phyloP scores from a whole-genome alignment of 306 rosid species.

The Castanopsis chinensis region DNA sequence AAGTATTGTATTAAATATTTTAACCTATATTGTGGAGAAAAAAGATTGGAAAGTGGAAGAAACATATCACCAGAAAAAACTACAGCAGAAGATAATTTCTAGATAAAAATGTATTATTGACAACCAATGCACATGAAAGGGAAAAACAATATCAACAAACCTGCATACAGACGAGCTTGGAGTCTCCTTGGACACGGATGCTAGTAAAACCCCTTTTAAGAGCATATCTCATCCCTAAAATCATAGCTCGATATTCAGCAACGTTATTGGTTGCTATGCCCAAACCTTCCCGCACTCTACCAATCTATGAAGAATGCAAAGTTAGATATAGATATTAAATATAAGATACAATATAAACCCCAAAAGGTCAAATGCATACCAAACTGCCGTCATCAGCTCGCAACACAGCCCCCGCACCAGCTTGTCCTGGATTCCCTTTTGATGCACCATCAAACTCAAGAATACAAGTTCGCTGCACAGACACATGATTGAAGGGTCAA shows the following conservation, averaged over 20 bases:
- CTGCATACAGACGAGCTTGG: constrained; percentile 98
- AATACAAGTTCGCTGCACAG: constrained; percentile 36
- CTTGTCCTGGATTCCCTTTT: constrained; percentile 62
- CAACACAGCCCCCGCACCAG: constrained; percentile 64
- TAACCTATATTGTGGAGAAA: neutral
- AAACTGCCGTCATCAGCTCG: constrained; percentile 59
- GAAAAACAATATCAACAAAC: constrained; percentile 32
- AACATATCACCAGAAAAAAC: neutral
- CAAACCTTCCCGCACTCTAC: constrained; percentile 81
- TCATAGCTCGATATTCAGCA: constrained; percentile 93
- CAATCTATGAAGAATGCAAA: constrained; percentile 50
- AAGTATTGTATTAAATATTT: no score
- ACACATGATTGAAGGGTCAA: constrained; percentile 15
- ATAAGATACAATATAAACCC: constrained; percentile 9
- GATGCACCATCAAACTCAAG: constrained; percentile 63
- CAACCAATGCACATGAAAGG: neutral
- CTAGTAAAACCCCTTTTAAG: constrained; percentile 69
- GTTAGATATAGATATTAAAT: constrained; percentile 21
- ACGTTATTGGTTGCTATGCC: constrained; percentile 77
- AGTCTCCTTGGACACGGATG: constrained; percentile 73
- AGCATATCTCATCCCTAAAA: constrained; percentile 86
- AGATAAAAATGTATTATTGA: neutral
- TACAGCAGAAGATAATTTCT: neutral
- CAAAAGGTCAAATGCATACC: constrained; percentile 49
- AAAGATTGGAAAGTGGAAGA: neutral